Evolutionary conservation across 371 early-diverging fungal genomes (phyloP), one percentile per base, ranked within the genome.

Genomic region (Mucor circinelloides): DNA sequence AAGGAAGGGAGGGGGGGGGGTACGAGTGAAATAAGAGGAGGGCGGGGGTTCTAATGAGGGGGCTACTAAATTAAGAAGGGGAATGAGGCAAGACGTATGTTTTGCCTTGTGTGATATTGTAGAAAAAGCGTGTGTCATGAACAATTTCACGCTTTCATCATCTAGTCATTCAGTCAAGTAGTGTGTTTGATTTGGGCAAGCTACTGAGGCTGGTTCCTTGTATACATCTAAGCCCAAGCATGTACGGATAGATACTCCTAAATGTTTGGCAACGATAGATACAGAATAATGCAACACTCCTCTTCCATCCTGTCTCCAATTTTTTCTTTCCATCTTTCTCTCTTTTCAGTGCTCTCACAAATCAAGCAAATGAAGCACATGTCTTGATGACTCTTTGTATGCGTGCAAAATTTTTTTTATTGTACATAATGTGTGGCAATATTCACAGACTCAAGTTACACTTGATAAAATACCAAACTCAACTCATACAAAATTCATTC

Each of bases 31-130:
- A 61, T 32, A 28, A 38, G 34, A 52, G 36, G 60, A 64, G 44
- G 57, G 57, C 61, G 46, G 58, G 58, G 50, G 58, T 34, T 42
- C 23, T 25, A 68, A 62, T 57, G 50, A 44, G 55, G 62, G 62
- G 50, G 63, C 21, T 36, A 30, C 58, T 58, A 30, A 61, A 31
- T 21, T 28, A 60, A 60, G 40, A 44, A 44, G 44, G 44, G 40
- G 44, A 56, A 56, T 56, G 56, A 52, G 59, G 38, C 21, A 58
- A 38, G 6, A 13, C 23, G 59, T 23, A n/a, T 23, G 40, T 34
- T 58, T 3, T 34, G 9, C 23, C 42, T 44, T 46, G 60, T 46
- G 60, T 44, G 30, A 27, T 59, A 40, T 17, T 59, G 38, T 40
- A 5, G 3, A 23, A 32, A 57, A 32, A 32, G 52, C 52, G 52